Percentiles rank a stretch among this genome's conserved stretches.
Conservation (phyloP, 2,329 filamentous ascomycete genomes). For the Lachnellula willkommii region DNA sequence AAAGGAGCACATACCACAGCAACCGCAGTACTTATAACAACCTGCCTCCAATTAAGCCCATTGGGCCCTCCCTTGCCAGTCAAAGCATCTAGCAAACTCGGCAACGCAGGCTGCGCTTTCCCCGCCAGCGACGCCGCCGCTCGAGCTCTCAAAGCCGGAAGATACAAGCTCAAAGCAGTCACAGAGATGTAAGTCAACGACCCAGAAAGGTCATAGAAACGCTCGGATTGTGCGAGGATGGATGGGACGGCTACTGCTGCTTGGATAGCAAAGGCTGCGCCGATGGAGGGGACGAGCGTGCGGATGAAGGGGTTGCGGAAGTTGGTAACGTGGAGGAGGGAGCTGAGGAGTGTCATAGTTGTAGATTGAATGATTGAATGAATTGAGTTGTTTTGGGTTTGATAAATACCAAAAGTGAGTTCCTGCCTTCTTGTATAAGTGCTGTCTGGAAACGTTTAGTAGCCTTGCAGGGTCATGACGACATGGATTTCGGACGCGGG, state of each 20-base stretch:
- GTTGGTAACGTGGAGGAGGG: constrained; percentile 54
- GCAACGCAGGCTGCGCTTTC: constrained; percentile 38
- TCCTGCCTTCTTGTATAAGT: neutral
- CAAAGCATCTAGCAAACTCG: constrained; percentile 43
- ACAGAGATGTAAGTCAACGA: constrained; percentile 62
- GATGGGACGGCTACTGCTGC: constrained; percentile 57
- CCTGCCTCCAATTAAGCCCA: constrained; percentile 58
- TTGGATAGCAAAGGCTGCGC: constrained; percentile 59
- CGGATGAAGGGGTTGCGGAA: constrained; percentile 58
- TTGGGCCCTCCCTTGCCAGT: constrained; percentile 34
- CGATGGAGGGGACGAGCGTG: constrained; percentile 56
- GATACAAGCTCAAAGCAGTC: constrained; percentile 54
- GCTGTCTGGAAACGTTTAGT: neutral
- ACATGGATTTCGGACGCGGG: constrained; percentile 9
- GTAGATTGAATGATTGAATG: neutral
- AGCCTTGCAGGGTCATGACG: constrained; percentile 11
- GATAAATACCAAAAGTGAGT: neutral
- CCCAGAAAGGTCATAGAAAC: constrained; percentile 64
- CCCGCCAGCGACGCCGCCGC: constrained; percentile 41
- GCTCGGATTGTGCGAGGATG: constrained; percentile 54
- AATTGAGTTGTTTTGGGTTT: neutral
- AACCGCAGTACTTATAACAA: constrained; percentile 49
- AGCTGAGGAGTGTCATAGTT: constrained; percentile 30
- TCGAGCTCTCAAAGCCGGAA: constrained; percentile 53
- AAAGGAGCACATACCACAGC: constrained; percentile 32